Evolutionary conservation across 768 basidiomycete genomes (phyloP).

Genomic region (Xerocomus brunneocitrinus): DNA sequence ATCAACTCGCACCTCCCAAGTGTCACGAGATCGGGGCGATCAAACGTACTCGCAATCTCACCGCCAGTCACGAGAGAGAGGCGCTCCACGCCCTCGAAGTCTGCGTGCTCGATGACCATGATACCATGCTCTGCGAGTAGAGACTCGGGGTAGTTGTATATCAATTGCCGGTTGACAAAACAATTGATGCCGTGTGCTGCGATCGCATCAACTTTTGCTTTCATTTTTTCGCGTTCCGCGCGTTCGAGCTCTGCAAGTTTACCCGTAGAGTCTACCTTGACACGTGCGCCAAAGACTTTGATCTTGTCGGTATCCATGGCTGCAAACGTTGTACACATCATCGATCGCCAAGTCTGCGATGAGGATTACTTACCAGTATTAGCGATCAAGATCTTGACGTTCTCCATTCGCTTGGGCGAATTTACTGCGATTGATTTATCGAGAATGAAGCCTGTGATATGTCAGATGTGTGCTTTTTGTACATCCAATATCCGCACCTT

Average conservation of each 20-base stretch:
- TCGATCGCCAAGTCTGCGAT: neutral
- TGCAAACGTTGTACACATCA: constrained; percentile 29
- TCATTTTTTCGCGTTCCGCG: constrained; percentile 99
- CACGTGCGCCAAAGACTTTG: constrained; percentile 95
- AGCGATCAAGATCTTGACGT: constrained; percentile 93
- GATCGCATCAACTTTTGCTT: constrained; percentile 93
- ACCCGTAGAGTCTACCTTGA: constrained; percentile 93
- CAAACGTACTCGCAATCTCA: constrained; percentile 95
- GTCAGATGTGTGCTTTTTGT: neutral
- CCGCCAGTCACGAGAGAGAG: constrained; percentile 95
- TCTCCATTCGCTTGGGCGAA: constrained; percentile 91
- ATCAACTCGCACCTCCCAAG: constrained; percentile 92
- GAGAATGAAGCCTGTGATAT: constrained; percentile 80
- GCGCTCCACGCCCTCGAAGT: constrained; percentile 97
- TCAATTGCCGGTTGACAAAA: constrained; percentile 96
- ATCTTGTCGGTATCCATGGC: constrained; percentile 99
- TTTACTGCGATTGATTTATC: constrained; percentile 94
- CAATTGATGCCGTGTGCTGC: constrained; percentile 92
- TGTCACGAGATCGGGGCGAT: constrained; percentile 86
- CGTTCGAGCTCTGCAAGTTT: constrained; percentile 98
- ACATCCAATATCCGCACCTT: constrained; percentile 48
- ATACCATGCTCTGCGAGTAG: constrained; percentile 93
- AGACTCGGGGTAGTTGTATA: constrained; percentile 99
- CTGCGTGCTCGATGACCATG: constrained; percentile 95
- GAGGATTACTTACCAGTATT: constrained; percentile 76